These are phyloP conservation scores for Rhodomyrtus psidioides DNA, from an alignment of 441 rosid genomes.

Conservation along the genomic window DNA sequence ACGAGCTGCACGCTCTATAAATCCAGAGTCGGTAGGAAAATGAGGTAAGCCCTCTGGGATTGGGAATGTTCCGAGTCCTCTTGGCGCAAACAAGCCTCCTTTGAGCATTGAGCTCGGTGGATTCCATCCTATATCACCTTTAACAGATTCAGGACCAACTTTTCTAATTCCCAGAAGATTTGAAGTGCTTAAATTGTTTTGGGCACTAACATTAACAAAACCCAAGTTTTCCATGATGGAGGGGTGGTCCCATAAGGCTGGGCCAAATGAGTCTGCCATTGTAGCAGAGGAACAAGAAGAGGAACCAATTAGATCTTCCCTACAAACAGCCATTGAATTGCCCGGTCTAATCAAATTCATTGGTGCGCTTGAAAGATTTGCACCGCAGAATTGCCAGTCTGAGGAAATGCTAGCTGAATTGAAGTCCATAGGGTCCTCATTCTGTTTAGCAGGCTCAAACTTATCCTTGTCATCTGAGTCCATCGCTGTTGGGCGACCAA, in stretches of 20 bases:
- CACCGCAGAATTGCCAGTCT: slow-evolving; percentile 56
- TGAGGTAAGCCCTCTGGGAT: slow-evolving; percentile 73
- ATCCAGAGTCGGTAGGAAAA: slow-evolving; percentile 82
- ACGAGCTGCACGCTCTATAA: slow-evolving; percentile 95
- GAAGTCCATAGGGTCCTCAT: slow-evolving; percentile 31
- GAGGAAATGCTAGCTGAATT: slow-evolving; percentile 30
- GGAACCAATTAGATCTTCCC: slow-evolving; percentile 26
- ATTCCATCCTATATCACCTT: slow-evolving; percentile 46
- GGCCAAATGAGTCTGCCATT: slow-evolving; percentile 58
- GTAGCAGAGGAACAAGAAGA: slow-evolving; percentile 68
- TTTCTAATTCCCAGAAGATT: slow-evolving; percentile 29
- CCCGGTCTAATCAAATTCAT: slow-evolving; percentile 42
- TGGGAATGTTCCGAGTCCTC: slow-evolving; percentile 44
- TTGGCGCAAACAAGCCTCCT: slow-evolving; percentile 55
- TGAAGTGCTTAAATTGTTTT: slow-evolving; percentile 35
- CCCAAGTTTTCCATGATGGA: slow-evolving; percentile 47
- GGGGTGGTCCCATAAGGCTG: slow-evolving; percentile 65
- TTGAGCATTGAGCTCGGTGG: slow-evolving; percentile 47
- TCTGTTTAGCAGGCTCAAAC: slow-evolving; percentile 47
- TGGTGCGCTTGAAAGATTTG: slow-evolving; percentile 40
- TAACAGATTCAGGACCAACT: slow-evolving; percentile 29
- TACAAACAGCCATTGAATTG: slow-evolving; percentile 32
- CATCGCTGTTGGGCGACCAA: slow-evolving; percentile 33
- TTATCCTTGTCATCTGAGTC: slow-evolving; percentile 65
- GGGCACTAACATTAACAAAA: slow-evolving; percentile 46